A percentile compares a stretch with the other conserved stretches of the same genome.
Evolutionary conservation across 176 grass and related monocot species (phyloP).

Genomic region (Alopecurus myosuroides): DNA sequence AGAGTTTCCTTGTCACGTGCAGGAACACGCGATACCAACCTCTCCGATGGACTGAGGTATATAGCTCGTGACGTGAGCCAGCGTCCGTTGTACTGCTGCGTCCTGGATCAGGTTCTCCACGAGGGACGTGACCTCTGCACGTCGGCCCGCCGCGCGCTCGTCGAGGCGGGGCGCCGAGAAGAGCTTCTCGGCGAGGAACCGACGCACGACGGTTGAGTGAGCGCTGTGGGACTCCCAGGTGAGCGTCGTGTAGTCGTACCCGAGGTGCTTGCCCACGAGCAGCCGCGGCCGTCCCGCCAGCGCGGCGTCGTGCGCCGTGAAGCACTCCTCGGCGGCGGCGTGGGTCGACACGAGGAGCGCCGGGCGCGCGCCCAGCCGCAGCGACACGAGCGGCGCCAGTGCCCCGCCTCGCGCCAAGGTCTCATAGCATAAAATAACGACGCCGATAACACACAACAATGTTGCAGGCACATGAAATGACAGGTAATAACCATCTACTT

Average conservation of each 20-base stretch:
- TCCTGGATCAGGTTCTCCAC: no score
- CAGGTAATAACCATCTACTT: no score
- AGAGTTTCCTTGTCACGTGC: no score
- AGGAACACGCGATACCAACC: no score
- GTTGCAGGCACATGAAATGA: no score
- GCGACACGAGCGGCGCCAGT: conserved; percentile 29
- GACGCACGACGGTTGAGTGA: conserved; percentile 50
- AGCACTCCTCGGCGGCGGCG: conserved; percentile 53
- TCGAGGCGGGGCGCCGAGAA: conserved; percentile 38
- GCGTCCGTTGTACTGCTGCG: no score
- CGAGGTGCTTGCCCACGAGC: conserved; percentile 19
- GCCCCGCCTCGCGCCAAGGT: no score
- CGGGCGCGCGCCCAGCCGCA: conserved; percentile 45
- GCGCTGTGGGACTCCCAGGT: conserved; percentile 29
- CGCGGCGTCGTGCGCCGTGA: conserved; percentile 43
- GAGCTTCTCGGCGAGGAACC: conserved; percentile 33
- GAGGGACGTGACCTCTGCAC: conserved; percentile 31
- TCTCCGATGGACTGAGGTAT: no score
- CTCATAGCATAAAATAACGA: no score
- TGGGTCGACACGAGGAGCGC: conserved; percentile 47
- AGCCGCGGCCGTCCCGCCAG: conserved; percentile 47
- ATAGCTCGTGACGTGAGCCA: no score
- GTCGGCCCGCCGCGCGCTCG: conserved; percentile 23
- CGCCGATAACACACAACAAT: no score
- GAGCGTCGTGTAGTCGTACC: conserved; percentile 30